Evolutionary conservation across 768 basidiomycete species (phyloP).

Genomic region (Mycena kentingensis): DNA sequence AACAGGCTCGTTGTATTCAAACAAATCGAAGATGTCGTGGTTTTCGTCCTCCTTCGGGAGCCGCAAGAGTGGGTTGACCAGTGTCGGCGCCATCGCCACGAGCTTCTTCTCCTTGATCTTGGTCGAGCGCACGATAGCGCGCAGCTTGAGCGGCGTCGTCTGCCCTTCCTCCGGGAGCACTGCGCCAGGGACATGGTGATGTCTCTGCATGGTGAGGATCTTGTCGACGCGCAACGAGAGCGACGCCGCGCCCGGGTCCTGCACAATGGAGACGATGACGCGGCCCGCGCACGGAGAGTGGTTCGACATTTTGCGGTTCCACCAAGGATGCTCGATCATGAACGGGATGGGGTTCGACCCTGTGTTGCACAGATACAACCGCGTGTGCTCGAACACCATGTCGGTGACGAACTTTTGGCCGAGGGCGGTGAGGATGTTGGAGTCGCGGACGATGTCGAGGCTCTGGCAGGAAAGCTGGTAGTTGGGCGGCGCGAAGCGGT

Average conservation of each 20-base stretch:
- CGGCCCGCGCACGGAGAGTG: conserved; percentile 1
- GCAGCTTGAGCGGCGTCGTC: background rate
- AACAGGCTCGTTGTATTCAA: too few relatives aligned
- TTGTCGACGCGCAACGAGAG: conserved; percentile 16
- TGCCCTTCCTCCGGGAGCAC: conserved; percentile 3
- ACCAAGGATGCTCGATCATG: conserved; percentile 14
- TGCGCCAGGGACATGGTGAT: background rate
- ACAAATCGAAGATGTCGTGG: background rate
- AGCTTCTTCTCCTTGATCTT: conserved; percentile 5
- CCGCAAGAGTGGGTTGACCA: background rate
- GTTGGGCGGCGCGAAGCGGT: conserved; percentile 11
- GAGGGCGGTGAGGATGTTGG: conserved; percentile 10
- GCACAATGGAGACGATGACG: conserved; percentile 14
- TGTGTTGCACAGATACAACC: conserved; percentile 3
- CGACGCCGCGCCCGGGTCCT: background rate
- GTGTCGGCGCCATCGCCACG: background rate
- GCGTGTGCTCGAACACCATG: conserved; percentile 6
- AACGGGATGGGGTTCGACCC: background rate
- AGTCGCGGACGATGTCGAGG: conserved; percentile 6
- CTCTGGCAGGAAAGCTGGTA: background rate
- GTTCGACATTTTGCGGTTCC: background rate
- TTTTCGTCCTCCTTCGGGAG: background rate
- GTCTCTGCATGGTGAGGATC: background rate
- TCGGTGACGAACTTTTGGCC: conserved; percentile 9
- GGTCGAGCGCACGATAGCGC: conserved; percentile 7